Percentiles rank a stretch among this genome's conserved stretches.
phyloP scores from a whole-genome alignment of 148 eudicot species.

The Cornus florida region DNA sequence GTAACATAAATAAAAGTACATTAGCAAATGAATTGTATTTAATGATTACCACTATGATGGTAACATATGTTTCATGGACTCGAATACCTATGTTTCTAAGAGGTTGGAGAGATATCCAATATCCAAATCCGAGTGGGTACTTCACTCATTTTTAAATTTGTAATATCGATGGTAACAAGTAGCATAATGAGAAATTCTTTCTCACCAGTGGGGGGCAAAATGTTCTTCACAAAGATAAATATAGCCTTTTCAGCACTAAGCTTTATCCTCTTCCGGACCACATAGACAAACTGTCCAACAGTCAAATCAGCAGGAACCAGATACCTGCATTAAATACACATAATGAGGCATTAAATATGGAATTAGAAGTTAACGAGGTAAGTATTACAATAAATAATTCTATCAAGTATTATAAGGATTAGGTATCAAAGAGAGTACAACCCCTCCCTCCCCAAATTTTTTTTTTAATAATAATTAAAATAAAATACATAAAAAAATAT shows the following conservation, averaged over 20 bases:
- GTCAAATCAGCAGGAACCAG: conserved; percentile 91
- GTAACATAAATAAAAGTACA: not conserved
- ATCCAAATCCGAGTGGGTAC: too few species aligned
- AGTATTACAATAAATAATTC: too few species aligned
- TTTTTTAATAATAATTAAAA: too few species aligned
- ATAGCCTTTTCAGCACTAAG: conserved; percentile 92
- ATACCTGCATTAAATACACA: conserved; percentile 42
- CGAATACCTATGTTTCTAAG: too few species aligned
- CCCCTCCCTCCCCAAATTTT: too few species aligned
- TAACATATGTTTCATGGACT: not conserved
- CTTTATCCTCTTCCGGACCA: conserved; percentile 89
- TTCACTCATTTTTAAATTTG: not conserved
- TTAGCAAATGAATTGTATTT: not conserved
- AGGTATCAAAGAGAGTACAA: too few species aligned
- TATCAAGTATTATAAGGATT: too few species aligned
- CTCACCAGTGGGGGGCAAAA: conserved; percentile 84
- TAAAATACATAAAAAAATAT: too few species aligned
- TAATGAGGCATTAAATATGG: conserved; percentile 9
- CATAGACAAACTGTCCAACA: conserved; percentile 92
- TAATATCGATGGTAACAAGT: not conserved
- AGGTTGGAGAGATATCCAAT: not conserved
- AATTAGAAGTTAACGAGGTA: not conserved
- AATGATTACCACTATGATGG: too few species aligned
- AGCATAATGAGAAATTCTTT: not conserved
- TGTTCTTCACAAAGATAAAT: conserved; percentile 79